Evolutionary conservation across 2,329 filamentous ascomycete species (phyloP).

Genomic region (Cladosporium colombiae): DNA sequence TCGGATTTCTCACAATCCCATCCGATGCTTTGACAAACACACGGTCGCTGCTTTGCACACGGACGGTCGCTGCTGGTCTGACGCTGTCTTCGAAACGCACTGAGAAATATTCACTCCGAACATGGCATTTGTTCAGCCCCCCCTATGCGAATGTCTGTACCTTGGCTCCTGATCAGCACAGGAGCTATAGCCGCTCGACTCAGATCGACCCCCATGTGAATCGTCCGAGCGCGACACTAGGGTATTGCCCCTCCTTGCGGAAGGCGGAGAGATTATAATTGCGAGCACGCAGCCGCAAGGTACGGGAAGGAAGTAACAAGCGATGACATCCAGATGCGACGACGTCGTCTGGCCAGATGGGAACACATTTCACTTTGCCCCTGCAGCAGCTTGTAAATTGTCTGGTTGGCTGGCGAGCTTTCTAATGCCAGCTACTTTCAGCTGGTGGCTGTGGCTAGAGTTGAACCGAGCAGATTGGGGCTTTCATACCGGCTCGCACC

Average conservation of each 20-base stretch:
- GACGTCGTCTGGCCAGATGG: conserved; percentile 9
- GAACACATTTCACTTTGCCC: conserved; percentile 3
- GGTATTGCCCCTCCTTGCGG: conserved; percentile 18
- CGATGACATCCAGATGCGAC: neutral
- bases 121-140: conserved; percentile 9
- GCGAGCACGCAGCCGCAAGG: conserved; percentile 13
- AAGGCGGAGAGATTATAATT: neutral
- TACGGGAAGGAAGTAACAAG: conserved; percentile 10
- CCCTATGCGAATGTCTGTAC: neutral
- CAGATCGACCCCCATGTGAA: conserved; percentile 17
- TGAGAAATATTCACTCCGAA: neutral
- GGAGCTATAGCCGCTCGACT: neutral
- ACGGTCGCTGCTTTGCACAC: neutral
- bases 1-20: neutral
- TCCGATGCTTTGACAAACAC: conserved; percentile 9
- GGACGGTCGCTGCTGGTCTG: conserved; percentile 6
- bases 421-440: conserved; percentile 5
- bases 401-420: conserved; percentile 8
- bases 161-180: conserved; percentile 17
- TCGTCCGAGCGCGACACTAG: conserved; percentile 17
- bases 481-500: neutral
- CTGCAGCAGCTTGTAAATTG: conserved; percentile 13
- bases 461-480: neutral
- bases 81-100: conserved; percentile 1
- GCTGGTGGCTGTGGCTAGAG: conserved; percentile 16